Evolutionary conservation across 805 yeast species (phyloP).

Genomic region (Wickerhamiella alocasiicola): DNA sequence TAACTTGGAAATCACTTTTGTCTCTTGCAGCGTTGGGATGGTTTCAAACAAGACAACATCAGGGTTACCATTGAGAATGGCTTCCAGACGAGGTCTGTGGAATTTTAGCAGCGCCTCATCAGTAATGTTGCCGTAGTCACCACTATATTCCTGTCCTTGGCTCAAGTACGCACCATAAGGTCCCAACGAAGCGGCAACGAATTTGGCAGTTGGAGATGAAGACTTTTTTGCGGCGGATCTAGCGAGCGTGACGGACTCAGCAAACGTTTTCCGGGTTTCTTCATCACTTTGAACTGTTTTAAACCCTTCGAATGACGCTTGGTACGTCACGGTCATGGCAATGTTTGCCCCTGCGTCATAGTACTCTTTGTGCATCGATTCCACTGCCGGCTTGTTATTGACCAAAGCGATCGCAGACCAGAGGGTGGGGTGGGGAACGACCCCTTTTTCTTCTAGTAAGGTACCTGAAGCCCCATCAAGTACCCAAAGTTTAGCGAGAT

Average conservation of each 20-base stretch:
- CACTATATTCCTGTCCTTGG: constrained; percentile 62
- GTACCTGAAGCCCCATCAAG: constrained; percentile 60
- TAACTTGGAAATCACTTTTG: constrained; percentile 37
- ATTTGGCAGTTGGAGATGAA: constrained; percentile 2
- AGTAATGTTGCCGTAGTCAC: constrained; percentile 40
- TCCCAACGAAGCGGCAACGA: constrained; percentile 55
- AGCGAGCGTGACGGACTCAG: constrained; percentile 21
- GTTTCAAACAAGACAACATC: constrained; percentile 62
- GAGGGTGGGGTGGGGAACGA: constrained; percentile 35
- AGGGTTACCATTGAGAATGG: constrained; percentile 28
- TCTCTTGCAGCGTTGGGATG: constrained; percentile 49
- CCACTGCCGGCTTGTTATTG: constrained; percentile 33
- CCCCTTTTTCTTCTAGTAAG: constrained; percentile 40
- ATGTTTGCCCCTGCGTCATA: constrained; percentile 43
- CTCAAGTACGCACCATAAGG: constrained; percentile 65
- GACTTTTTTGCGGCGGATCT: constrained; percentile 20
- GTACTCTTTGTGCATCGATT: constrained; percentile 40
- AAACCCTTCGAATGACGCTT: constrained; percentile 33
- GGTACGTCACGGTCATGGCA: constrained; percentile 48
- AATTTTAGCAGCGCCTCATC: constrained; percentile 35
- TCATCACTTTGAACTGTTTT: not conserved
- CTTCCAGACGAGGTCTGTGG: constrained; percentile 37
- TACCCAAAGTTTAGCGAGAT: constrained; percentile 13
- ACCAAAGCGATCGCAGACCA: constrained; percentile 52
- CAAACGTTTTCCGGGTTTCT: constrained; percentile 26